Evolutionary conservation across 2,329 filamentous ascomycete species (phyloP), one percentile per base, ranked within the genome.

Genomic region (Sporothrix variecibatus): DNA sequence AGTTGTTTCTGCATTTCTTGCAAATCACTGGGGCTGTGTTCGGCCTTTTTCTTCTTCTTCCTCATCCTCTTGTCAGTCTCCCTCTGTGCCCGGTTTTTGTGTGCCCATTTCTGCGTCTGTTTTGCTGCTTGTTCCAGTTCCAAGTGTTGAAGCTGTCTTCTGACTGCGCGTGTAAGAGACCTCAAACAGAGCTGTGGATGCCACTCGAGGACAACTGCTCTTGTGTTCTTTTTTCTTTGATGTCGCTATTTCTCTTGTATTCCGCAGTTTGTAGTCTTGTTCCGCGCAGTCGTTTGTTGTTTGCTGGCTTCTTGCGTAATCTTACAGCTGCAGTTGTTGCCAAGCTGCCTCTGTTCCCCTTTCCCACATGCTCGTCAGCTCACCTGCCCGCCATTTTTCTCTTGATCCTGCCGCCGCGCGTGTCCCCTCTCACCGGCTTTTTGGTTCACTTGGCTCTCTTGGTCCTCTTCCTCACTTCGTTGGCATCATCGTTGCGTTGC

Each of bases 21-120:
- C 43, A 65, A 23, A 72, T 65, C 71, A 65, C 43, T n/a, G 71
- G 58, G 43, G 71, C 58, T 56, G 58, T 72, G 58, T 56, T 53
- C 40, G 28, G 43, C 56, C 17, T 3, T 51, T 64, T 64, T 72
- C 56, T 17, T 49, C 5, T 9, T 49, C 2, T 40, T 38, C 38
- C 17, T 71, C 38, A n/a, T 28, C 53, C 53, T 49, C 9, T 71
- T 26, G 9, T 26, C 11, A 26, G 6, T 28, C 7, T 26, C 43
- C 28, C 34, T 26, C 31, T 43, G 43, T 71, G 26, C 51, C 49
- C 68, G 40, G 38, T 26, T 67, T 28, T 28, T 26, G 11, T 17
- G n/a, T 28, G 34, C 60, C 60, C 20, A 15, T 64, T 67, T 67
- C 38, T 46, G 20, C 26, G 31, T 38, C 12, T 40, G 9, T 34